Conservation (phyloP, 2,329 filamentous ascomycete species). For the Bimuria novae-zelandiae region DNA sequence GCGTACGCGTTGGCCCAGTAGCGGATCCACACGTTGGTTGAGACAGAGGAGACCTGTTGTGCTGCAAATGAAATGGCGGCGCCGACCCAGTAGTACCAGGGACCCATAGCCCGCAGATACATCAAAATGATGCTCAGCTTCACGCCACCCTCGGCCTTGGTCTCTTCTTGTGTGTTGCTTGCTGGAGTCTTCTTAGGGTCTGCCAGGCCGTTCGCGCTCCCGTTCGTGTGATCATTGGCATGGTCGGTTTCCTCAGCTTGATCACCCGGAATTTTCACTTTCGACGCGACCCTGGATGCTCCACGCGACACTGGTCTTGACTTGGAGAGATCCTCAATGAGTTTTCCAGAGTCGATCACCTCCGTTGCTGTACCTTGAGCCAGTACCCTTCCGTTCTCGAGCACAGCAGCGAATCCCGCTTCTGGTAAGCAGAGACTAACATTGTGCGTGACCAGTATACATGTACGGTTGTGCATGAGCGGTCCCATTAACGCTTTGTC, state of each 20-base stretch:
- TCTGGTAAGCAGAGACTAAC: conserved; percentile 82
- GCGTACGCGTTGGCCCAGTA: conserved; percentile 92
- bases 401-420: conserved; percentile 78
- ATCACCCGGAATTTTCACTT: conserved; percentile 72
- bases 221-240: conserved; percentile 57
- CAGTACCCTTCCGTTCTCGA: conserved; percentile 83
- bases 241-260: conserved; percentile 40
- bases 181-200: conserved; percentile 54
- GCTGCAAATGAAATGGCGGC: conserved; percentile 75
- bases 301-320: conserved; percentile 71
- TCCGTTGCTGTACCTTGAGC: conserved; percentile 77
- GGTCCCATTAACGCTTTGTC: conserved; percentile 88
- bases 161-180: conserved; percentile 61
- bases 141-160: conserved; percentile 83
- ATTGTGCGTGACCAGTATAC: conserved; percentile 95
- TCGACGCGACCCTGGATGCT: conserved; percentile 75
- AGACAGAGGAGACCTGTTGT: conserved; percentile 84
- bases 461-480: conserved; percentile 86
- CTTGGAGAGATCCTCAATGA: conserved; percentile 83
- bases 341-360: conserved; percentile 82
- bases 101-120: conserved; percentile 90
- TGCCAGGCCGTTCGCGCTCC: conserved; percentile 50
- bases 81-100: conserved; percentile 91
- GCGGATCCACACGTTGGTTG: conserved; percentile 92
- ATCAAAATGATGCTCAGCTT: conserved; percentile 84